Conservation (phyloP, 345 rosid genomes). For the Pelargonium nanum region DNA sequence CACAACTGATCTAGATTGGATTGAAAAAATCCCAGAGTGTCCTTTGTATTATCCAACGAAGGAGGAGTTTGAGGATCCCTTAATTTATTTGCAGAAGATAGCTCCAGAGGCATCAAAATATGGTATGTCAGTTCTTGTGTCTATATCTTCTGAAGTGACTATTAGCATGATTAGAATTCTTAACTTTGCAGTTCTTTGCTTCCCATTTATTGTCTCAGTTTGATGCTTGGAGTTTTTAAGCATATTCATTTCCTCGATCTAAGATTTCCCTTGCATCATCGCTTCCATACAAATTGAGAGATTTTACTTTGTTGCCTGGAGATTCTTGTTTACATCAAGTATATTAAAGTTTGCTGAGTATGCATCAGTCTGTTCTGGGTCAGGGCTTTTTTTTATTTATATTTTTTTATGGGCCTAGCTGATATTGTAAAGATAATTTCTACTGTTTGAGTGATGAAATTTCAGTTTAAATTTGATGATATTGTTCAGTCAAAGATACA, state of each 20-base stretch:
- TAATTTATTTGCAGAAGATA: slow-evolving; percentile 79
- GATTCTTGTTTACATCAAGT: no score
- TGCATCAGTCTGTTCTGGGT: not conserved
- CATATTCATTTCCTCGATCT: not conserved
- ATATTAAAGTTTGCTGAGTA: no score
- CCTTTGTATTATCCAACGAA: slow-evolving; percentile 84
- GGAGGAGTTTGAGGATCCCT: slow-evolving; percentile 95
- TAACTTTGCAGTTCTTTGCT: not conserved
- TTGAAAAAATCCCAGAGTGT: slow-evolving; percentile 76
- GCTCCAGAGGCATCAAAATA: slow-evolving; percentile 90
- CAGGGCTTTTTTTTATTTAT: not conserved
- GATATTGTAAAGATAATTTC: not conserved
- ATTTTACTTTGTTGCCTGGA: not conserved
- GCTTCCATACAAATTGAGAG: not conserved
- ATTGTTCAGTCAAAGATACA: not conserved
- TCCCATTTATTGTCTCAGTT: not conserved
- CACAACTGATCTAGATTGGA: slow-evolving; percentile 75
- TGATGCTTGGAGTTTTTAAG: no score
- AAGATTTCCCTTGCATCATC: not conserved
- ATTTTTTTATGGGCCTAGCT: no score
- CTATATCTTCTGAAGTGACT: not conserved
- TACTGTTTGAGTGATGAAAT: not conserved
- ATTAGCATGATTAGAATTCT: not conserved
- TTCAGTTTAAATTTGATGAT: not conserved
- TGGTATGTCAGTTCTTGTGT: slow-evolving; percentile 33